Percentiles rank a stretch among this genome's conserved stretches.
These are phyloP conservation scores for Rhizopogon vulgaris DNA, from an alignment of 768 basidiomycete genomes.

Conservation along the genomic window DNA sequence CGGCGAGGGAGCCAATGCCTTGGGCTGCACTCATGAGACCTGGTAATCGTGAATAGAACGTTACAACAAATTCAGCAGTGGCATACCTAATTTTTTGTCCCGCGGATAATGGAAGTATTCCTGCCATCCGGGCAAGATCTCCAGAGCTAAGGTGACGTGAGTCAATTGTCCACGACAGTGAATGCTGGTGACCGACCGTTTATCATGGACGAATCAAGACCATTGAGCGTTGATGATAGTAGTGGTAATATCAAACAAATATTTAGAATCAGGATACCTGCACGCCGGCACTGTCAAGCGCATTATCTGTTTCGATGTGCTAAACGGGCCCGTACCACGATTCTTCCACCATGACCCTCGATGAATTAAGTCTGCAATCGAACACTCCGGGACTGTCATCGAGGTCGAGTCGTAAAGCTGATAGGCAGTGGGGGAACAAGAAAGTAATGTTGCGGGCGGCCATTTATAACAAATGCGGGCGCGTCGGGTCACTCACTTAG, in stretches of 20 bases:
- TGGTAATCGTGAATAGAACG: conserved; percentile 15
- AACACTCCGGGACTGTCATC: conserved; percentile 39
- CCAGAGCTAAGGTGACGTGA: conserved; percentile 43
- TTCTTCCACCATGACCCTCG: conserved; percentile 57
- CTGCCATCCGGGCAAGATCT: conserved; percentile 63
- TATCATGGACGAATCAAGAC: conserved; percentile 62
- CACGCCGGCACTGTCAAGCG: neutral
- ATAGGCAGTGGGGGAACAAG: neutral
- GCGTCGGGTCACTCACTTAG: neutral
- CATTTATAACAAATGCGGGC: neutral
- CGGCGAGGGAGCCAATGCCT: conserved; percentile 47
- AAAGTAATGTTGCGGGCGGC: neutral
- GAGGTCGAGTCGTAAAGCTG: conserved; percentile 5
- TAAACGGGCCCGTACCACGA: conserved; percentile 34
- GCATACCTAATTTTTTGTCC: conserved; percentile 43
- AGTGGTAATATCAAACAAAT: conserved; percentile 55
- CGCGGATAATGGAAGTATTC: conserved; percentile 46
- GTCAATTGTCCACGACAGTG: conserved; percentile 17
- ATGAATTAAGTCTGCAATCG: conserved; percentile 56
- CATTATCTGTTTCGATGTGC: no score
- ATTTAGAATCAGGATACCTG: conserved; percentile 56
- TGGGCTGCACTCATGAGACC: conserved; percentile 65
- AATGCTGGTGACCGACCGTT: conserved; percentile 32
- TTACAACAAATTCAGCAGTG: neutral
- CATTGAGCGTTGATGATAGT: conserved; percentile 61